A percentile compares a stretch with the other conserved stretches of the same genome.
phyloP scores from a whole-genome alignment of 306 rosid species.

The Fagus crenata region DNA sequence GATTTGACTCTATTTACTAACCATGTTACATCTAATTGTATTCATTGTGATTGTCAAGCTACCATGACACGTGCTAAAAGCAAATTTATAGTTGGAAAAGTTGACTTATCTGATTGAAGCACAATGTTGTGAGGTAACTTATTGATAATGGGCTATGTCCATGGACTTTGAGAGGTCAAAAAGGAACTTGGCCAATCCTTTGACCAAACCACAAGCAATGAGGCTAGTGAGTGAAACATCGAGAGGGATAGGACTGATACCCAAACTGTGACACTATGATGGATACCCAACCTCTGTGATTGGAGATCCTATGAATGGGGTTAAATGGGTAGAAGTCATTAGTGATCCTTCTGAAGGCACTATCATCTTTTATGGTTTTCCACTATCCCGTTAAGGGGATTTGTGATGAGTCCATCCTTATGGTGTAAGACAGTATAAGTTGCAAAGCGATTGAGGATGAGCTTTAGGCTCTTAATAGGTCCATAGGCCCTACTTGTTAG shows the following conservation, averaged over 20 bases:
- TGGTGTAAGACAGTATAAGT: neutral
- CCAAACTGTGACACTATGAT: neutral
- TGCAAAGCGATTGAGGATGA: too few relatives aligned
- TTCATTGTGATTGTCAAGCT: neutral
- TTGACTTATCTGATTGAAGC: neutral
- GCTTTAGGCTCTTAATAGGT: too few relatives aligned
- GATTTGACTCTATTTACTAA: neutral
- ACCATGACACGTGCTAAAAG: neutral
- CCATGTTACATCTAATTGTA: neutral
- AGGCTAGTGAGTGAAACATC: neutral
- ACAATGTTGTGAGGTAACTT: neutral
- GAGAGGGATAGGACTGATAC: neutral
- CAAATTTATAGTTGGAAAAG: neutral
- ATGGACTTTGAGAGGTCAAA: neutral
- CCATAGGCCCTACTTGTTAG: neutral
- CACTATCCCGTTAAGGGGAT: neutral
- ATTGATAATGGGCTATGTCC: too few relatives aligned
- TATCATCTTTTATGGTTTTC: neutral
- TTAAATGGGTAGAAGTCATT: conserved; percentile 10
- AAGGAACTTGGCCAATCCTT: neutral
- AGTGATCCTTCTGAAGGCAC: neutral
- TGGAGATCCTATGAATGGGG: neutral
- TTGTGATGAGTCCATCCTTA: neutral
- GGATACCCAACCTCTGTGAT: conserved; percentile 3
- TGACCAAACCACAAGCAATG: neutral